These are phyloP conservation scores for Setaria italica DNA, from an alignment of 202 grass and related monocot species.

Conservation along the genomic window DNA sequence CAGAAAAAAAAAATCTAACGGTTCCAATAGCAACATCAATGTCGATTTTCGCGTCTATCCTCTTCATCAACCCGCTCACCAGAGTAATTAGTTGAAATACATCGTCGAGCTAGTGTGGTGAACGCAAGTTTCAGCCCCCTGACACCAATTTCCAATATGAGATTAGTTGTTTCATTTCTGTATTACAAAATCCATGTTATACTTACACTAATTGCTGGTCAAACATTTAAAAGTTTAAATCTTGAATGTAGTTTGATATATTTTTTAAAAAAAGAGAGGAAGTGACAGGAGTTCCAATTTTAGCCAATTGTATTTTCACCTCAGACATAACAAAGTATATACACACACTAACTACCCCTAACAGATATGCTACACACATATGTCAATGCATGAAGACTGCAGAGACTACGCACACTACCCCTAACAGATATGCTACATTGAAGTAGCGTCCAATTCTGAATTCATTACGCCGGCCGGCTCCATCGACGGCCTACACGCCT, in stretches of 20 bases:
- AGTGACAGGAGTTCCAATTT: background rate
- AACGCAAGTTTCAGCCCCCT: no score
- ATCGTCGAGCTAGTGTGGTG: no score
- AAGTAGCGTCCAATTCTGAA: conserved; percentile 2
- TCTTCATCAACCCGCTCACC: no score
- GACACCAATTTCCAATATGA: no score
- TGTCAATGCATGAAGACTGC: background rate
- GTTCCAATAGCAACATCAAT: no score
- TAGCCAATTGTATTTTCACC: background rate
- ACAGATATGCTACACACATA: background rate
- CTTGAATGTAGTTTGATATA: background rate
- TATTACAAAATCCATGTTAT: no score
- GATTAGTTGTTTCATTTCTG: no score
- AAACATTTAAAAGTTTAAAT: background rate
- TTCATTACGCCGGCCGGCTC: conserved; percentile 19
- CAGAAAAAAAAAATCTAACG: no score
- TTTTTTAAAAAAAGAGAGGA: background rate
- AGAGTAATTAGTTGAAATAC: no score
- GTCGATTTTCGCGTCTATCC: no score
- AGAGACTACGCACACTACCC: background rate
- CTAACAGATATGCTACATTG: background rate
- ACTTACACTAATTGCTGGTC: background rate
- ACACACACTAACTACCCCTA: no score
- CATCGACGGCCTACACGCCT: conserved; percentile 13
- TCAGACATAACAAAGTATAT: no score